Evolutionary conservation across 768 basidiomycete genomes (phyloP).

Genomic region (Pisolithus tinctorius): DNA sequence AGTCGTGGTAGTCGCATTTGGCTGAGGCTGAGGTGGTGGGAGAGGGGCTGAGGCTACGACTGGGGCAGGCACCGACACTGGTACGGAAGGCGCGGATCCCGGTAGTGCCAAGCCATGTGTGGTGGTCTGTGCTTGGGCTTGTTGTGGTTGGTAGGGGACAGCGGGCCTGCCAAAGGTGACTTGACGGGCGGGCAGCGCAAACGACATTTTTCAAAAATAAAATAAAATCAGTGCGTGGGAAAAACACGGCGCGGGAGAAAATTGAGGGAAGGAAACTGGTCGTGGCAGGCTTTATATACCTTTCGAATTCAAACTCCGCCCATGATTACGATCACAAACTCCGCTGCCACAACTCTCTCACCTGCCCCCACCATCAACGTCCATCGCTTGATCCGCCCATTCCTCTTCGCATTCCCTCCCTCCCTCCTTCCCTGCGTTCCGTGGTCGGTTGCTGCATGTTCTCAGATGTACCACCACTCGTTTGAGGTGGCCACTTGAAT

Average conservation of each 20-base stretch:
- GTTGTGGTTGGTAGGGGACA: slow-evolving; percentile 37
- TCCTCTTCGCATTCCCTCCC: not conserved
- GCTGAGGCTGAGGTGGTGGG: slow-evolving; percentile 9
- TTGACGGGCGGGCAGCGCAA: slow-evolving; percentile 71
- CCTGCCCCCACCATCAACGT: slow-evolving; percentile 20
- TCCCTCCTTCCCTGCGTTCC: not conserved
- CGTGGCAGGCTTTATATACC: slow-evolving; percentile 22
- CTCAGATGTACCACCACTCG: no score
- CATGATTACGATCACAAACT: slow-evolving; percentile 14
- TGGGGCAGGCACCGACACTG: slow-evolving; percentile 33
- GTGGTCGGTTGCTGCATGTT: not conserved
- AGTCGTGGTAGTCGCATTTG: slow-evolving; percentile 27
- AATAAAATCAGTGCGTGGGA: slow-evolving; percentile 15
- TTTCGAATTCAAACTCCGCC: slow-evolving; percentile 23
- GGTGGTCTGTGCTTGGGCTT: slow-evolving; percentile 27
- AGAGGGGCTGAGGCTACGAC: slow-evolving; percentile 10
- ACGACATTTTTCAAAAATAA: slow-evolving; percentile 35
- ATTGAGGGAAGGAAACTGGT: slow-evolving; percentile 6
- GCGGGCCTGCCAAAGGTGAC: slow-evolving; percentile 70
- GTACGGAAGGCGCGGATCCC: slow-evolving; percentile 9
- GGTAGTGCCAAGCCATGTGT: slow-evolving; percentile 56
- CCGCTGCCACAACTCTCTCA: slow-evolving; percentile 9
- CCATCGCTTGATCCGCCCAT: not conserved
- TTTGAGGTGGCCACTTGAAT: no score
- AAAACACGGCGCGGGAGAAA: slow-evolving; percentile 23